Evolutionary conservation across 352 stramenopile genomes (phyloP).

Genomic region (Globisporangium camurandrum): DNA sequence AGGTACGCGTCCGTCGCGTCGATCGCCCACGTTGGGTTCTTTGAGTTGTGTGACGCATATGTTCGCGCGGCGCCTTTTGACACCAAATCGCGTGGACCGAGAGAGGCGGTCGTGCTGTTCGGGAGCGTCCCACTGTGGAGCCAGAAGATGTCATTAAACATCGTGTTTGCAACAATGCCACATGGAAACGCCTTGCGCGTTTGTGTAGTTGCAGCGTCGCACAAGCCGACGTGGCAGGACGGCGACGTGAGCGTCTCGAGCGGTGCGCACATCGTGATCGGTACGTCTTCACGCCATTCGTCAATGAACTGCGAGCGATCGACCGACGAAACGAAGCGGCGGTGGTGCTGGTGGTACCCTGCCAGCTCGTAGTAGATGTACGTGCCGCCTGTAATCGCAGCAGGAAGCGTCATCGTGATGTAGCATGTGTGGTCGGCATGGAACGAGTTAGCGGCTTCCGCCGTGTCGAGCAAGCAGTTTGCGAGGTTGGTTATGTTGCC

Average conservation of each 20-base stretch:
- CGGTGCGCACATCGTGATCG: constrained; percentile 40
- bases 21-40: constrained; percentile 49
- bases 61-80: constrained; percentile 34
- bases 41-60: constrained; percentile 47
- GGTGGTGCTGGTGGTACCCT: constrained; percentile 64
- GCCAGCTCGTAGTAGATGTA: constrained; percentile 64
- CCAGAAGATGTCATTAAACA: constrained; percentile 86
- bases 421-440: constrained; percentile 69
- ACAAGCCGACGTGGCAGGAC: constrained; percentile 30
- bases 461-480: constrained; percentile 45
- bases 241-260: constrained; percentile 30
- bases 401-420: constrained; percentile 44
- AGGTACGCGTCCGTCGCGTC: constrained; percentile 28
- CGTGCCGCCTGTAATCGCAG: constrained; percentile 25
- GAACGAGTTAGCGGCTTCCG: constrained; percentile 48
- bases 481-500: constrained; percentile 25
- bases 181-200: constrained; percentile 50
- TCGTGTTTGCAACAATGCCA: constrained; percentile 68
- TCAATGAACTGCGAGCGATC: constrained; percentile 56
- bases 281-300: constrained; percentile 32
- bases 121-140: constrained; percentile 50
- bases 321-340: constrained; percentile 66
- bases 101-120: constrained; percentile 24
- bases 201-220: constrained; percentile 21
- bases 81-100: constrained; percentile 31